Evolutionary conservation across 257 asterid genomes (phyloP).

Genomic region (Cinchona pubescens): DNA sequence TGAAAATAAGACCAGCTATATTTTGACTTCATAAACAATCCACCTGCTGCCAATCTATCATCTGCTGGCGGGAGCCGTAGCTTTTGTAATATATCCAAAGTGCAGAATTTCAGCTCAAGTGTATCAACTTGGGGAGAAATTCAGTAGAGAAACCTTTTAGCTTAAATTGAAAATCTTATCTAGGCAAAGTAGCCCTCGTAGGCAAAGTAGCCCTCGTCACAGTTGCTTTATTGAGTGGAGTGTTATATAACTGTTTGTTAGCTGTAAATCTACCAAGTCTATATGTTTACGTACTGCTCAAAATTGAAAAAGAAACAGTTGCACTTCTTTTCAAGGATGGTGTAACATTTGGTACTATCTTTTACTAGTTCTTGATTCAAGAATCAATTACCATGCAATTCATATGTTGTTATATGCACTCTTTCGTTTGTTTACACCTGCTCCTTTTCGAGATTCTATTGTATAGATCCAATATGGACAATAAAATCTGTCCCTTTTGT

Average conservation of each 20-base stretch:
- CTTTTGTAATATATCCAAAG: background rate
- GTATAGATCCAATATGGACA: too few relatives aligned
- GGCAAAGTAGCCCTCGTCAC: background rate
- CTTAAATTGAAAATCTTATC: background rate
- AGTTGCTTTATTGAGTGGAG: background rate
- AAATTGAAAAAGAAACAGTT: too few relatives aligned
- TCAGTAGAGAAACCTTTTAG: background rate
- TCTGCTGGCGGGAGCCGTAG: background rate
- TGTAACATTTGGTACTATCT: too few relatives aligned
- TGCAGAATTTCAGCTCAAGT: background rate
- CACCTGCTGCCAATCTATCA: background rate
- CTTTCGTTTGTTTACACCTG: too few relatives aligned
- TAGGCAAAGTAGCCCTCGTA: background rate
- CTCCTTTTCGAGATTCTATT: too few relatives aligned
- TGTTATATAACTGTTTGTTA: background rate
- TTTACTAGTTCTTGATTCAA: too few relatives aligned
- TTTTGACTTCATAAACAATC: background rate
- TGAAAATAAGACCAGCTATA: constrained; percentile 12
- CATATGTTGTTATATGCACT: too few relatives aligned
- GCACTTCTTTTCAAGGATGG: too few relatives aligned
- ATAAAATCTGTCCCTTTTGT: too few relatives aligned
- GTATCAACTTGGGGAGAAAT: background rate
- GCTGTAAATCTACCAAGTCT: background rate
- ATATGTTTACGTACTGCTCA: too few relatives aligned
- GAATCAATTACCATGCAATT: too few relatives aligned